phyloP scores from a whole-genome alignment of 768 basidiomycete genomes.

The Boletales sp. region DNA sequence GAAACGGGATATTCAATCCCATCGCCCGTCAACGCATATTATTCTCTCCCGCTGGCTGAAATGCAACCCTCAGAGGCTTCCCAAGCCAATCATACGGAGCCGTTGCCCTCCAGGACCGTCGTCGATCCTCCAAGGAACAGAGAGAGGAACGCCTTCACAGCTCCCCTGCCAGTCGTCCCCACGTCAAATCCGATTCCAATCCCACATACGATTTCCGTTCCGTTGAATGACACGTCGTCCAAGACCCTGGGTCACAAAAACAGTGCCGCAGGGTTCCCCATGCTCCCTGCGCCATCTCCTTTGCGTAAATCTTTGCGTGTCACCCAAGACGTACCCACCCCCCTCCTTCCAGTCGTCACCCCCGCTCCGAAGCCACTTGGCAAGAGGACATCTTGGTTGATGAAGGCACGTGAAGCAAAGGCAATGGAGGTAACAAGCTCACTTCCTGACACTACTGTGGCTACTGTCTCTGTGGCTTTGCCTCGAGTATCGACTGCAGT shows the following conservation, averaged over 20 bases:
- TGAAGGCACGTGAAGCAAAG: conserved; percentile 71
- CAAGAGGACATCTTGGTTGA: conserved; percentile 79
- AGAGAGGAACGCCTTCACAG: conserved; percentile 22
- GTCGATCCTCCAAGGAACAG: conserved; percentile 2
- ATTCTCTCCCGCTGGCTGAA: conserved; percentile 35
- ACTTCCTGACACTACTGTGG: conserved; percentile 16
- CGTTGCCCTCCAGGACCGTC: conserved; percentile 11
- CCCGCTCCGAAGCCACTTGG: conserved; percentile 38
- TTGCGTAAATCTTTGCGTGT: conserved; percentile 64
- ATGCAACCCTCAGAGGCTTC: neutral
- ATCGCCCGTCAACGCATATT: conserved; percentile 35
- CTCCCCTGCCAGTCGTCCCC: conserved; percentile 18
- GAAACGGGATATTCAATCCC: conserved; percentile 13
- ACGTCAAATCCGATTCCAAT: conserved; percentile 5
- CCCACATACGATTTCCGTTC: conserved; percentile 28
- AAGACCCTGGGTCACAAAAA: conserved; percentile 35
- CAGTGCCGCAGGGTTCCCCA: conserved; percentile 48
- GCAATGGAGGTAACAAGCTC: conserved; percentile 51
- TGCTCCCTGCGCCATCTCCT: conserved; percentile 65
- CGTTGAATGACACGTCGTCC: conserved; percentile 33
- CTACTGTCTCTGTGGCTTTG: conserved; percentile 1
- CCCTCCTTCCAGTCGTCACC: conserved; percentile 35
- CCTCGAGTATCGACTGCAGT: conserved; percentile 25
- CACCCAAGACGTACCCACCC: conserved; percentile 42
- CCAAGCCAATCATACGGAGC: conserved; percentile 15